These are phyloP conservation scores for Solanum chiquidenum DNA, from an alignment of 257 asterid species.

Conservation along the genomic window DNA sequence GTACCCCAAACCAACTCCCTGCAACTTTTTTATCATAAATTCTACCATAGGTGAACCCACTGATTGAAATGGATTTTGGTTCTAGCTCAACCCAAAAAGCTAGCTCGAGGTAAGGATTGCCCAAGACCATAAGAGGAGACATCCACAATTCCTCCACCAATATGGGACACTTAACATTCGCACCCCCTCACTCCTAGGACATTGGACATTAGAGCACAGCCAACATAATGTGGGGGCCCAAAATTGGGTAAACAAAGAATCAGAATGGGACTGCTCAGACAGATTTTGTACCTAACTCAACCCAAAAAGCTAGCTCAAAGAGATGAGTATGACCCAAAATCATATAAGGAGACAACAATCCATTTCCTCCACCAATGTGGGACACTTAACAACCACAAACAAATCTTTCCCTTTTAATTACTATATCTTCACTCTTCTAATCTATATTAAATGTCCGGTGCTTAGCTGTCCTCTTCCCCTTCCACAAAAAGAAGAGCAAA, in stretches of 20 bases:
- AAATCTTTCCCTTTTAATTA: background rate
- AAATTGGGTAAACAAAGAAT: background rate
- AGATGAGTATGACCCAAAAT: background rate
- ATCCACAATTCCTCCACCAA: background rate
- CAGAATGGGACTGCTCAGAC: background rate
- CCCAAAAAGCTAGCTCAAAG: background rate
- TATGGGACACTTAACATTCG: background rate
- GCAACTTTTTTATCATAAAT: background rate
- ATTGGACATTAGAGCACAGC: background rate
- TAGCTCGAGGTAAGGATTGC: background rate
- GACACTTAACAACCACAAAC: background rate
- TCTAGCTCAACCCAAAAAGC: background rate
- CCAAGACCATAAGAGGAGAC: background rate
- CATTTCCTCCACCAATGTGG: background rate
- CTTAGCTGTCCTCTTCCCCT: background rate
- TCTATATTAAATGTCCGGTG: background rate
- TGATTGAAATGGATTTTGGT: background rate
- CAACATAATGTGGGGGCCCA: background rate
- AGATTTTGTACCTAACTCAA: background rate
- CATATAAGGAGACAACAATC: background rate
- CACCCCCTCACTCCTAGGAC: background rate
- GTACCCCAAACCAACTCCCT: background rate
- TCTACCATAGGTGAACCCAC: background rate
- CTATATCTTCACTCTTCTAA: background rate
- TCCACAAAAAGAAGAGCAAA: background rate